These are phyloP conservation scores for Ogataea nakhonphanomensis DNA, from an alignment of 805 yeast genomes.

Conservation along the genomic window DNA sequence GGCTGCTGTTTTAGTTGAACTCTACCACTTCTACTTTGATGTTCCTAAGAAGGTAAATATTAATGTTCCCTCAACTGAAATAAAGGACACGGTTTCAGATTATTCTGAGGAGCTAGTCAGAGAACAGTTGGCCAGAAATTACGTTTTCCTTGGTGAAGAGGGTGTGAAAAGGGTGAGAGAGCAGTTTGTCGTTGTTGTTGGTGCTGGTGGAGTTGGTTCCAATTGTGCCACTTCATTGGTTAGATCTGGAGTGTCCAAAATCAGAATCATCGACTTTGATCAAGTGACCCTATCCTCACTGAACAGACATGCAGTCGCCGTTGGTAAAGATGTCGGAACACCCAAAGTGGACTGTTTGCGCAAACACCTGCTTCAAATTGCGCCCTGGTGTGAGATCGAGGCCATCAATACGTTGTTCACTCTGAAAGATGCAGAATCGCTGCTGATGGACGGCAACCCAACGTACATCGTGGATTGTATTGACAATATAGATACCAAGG, in stretches of 20 bases:
- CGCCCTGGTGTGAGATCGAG: constrained; percentile 93
- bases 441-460: constrained; percentile 57
- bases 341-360: constrained; percentile 82
- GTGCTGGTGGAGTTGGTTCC: constrained; percentile 99
- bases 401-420: constrained; percentile 77
- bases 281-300: constrained; percentile 91
- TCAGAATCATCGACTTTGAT: constrained; percentile 88
- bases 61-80: background rate
- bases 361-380: constrained; percentile 62
- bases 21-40: constrained; percentile 28
- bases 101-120: constrained; percentile 70
- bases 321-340: constrained; percentile 85
- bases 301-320: constrained; percentile 94
- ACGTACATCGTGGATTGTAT: constrained; percentile 90
- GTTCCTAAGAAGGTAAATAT: background rate
- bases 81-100: constrained; percentile 14
- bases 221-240: constrained; percentile 91
- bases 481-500: constrained; percentile 96
- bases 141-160: constrained; percentile 84
- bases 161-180: constrained; percentile 73
- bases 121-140: constrained; percentile 91
- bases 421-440: constrained; percentile 56
- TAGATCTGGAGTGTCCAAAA: constrained; percentile 80
- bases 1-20: constrained; percentile 34
- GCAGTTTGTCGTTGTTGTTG: constrained; percentile 73